phyloP scores from a whole-genome alignment of 2,329 filamentous ascomycete species.

The Talaromyces funiculosus region DNA sequence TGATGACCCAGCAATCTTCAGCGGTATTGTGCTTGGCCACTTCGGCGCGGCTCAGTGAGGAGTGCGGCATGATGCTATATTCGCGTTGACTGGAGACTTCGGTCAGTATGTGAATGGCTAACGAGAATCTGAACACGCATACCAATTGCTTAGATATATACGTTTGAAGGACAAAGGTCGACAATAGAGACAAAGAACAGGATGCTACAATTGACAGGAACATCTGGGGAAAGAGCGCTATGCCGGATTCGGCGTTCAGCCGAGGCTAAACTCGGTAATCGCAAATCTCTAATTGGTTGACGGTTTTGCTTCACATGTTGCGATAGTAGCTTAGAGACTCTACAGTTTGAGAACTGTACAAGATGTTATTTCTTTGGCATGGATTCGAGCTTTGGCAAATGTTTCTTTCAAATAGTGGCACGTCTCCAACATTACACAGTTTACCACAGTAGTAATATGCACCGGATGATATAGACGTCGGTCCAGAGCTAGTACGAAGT shows the following conservation, averaged over 20 bases:
- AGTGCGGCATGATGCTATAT: constrained; percentile 10
- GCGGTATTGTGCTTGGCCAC: constrained; percentile 71
- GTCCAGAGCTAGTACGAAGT: neutral
- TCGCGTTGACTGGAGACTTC: neutral
- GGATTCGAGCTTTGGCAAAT: neutral
- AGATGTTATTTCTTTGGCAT: too few species aligned
- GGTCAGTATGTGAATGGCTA: neutral
- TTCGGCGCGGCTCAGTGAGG: constrained; percentile 46
- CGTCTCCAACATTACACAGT: neutral
- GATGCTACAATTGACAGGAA: neutral
- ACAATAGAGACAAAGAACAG: neutral
- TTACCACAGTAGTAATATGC: neutral
- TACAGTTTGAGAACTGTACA: too few species aligned
- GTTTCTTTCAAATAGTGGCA: neutral
- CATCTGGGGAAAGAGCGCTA: neutral
- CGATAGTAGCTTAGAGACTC: too few species aligned
- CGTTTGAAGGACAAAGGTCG: neutral
- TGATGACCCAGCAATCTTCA: constrained; percentile 74
- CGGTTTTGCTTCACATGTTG: neutral
- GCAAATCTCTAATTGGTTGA: neutral
- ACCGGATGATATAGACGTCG: neutral
- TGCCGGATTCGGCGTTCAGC: neutral
- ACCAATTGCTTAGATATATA: neutral
- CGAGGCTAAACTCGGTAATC: constrained; percentile 7
- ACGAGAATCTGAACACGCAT: neutral